These are phyloP conservation scores for Ogataea paradorogensis DNA, from an alignment of 805 yeast genomes.

Conservation along the genomic window DNA sequence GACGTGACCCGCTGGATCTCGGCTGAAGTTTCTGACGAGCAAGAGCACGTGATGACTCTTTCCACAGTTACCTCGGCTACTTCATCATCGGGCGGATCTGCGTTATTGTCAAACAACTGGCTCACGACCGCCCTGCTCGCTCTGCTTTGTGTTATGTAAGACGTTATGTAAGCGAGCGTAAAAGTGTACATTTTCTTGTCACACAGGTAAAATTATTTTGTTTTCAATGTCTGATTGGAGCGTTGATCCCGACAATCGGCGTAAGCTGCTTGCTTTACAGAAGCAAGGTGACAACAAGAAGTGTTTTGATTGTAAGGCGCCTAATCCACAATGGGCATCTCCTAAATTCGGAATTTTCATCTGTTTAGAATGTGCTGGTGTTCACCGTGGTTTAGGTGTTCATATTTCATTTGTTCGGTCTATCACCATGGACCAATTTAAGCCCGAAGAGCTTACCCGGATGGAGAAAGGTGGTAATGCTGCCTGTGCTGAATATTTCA, in stretches of 20 bases:
- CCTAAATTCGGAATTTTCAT: constrained; percentile 97
- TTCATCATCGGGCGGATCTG: constrained; percentile 4
- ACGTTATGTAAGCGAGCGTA: not conserved
- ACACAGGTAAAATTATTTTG: not conserved
- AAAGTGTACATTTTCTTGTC: not conserved
- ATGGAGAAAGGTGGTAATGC: constrained; percentile 96
- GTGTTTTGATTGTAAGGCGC: constrained; percentile 93
- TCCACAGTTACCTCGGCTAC: constrained; percentile 19
- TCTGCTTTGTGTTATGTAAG: not conserved
- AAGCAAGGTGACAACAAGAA: constrained; percentile 78
- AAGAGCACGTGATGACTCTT: constrained; percentile 17
- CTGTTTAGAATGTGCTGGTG: constrained; percentile 97
- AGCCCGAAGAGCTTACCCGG: constrained; percentile 80
- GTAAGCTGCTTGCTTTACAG: constrained; percentile 73
- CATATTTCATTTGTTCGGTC: constrained; percentile 95
- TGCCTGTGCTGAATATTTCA: constrained; percentile 65
- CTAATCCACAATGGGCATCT: constrained; percentile 99
- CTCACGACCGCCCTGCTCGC: not conserved
- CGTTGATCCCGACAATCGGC: constrained; percentile 89
- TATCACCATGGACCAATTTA: constrained; percentile 98
- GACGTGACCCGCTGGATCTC: constrained; percentile 47
- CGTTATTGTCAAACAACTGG: not conserved
- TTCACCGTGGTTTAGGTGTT: constrained; percentile 93
- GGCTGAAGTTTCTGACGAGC: constrained; percentile 18
- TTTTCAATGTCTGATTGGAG: constrained; percentile 63